Conservation (phyloP, 1,139 yeast genomes). For the Suhomyces yuchorum region DNA sequence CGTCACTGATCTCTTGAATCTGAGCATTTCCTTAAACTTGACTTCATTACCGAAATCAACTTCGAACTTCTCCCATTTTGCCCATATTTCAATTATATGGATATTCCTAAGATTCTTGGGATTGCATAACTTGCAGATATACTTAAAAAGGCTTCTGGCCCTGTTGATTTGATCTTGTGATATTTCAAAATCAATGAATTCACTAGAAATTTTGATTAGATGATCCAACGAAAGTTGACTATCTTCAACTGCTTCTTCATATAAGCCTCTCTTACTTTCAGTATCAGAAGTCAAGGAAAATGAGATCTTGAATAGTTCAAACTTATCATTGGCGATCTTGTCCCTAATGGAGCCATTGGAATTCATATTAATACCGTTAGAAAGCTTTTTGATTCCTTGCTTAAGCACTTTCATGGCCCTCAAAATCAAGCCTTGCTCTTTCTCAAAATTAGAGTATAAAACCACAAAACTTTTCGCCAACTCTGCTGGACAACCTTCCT, state of each 20-base stretch:
- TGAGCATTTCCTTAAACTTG: constrained; percentile 74
- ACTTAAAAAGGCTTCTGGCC: constrained; percentile 61
- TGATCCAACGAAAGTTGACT: constrained; percentile 29
- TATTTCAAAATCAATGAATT: constrained; percentile 52
- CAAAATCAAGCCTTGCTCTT: constrained; percentile 28
- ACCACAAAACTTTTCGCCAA: constrained; percentile 51
- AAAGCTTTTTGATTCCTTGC: constrained; percentile 20
- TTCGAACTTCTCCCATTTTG: constrained; percentile 74
- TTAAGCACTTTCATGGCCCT: constrained; percentile 33
- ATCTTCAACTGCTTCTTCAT: constrained; percentile 25
- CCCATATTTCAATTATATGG: constrained; percentile 47
- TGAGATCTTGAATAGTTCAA: constrained; percentile 24
- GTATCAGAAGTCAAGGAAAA: constrained; percentile 13
- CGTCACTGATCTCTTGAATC: constrained; percentile 49
- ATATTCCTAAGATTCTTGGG: constrained; percentile 20
- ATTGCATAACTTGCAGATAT: constrained; percentile 29
- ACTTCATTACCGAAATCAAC: constrained; percentile 67
- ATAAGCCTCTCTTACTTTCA: constrained; percentile 19
- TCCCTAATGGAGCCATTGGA: constrained; percentile 15
- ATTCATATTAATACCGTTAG: constrained; percentile 7
- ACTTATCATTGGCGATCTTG: constrained; percentile 24
- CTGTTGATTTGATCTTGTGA: constrained; percentile 52
- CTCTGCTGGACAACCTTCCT: constrained; percentile 45
- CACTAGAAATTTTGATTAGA: constrained; percentile 33
- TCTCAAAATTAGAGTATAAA: constrained; percentile 64